phyloP scores from a whole-genome alignment of 805 yeast species.

The Jamesozyma lodderae region DNA sequence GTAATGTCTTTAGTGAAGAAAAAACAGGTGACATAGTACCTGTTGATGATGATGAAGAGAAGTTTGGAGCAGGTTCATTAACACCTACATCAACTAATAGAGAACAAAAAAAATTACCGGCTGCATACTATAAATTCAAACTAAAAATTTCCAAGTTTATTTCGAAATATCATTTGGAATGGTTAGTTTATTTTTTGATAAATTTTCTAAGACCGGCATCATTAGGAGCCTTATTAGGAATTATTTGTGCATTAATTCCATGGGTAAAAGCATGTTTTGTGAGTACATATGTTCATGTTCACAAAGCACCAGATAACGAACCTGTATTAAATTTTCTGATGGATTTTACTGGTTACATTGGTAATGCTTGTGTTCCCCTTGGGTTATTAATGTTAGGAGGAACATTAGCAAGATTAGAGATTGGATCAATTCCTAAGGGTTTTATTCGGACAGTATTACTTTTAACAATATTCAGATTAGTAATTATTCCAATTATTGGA shows the following conservation, averaged over 20 bases:
- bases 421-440: constrained; percentile 52
- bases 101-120: background rate
- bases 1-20: constrained; percentile 8
- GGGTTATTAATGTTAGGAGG: constrained; percentile 81
- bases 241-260: constrained; percentile 72
- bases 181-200: constrained; percentile 32
- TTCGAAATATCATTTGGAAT: constrained; percentile 24
- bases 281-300: constrained; percentile 40
- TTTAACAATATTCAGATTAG: constrained; percentile 49
- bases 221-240: constrained; percentile 53
- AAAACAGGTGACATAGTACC: background rate
- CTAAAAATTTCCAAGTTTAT: constrained; percentile 18
- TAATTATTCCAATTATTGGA: constrained; percentile 74
- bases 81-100: background rate
- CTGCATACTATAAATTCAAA: constrained; percentile 1
- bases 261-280: constrained; percentile 74
- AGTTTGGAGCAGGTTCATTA: background rate
- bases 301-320: constrained; percentile 70
- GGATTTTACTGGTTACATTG: constrained; percentile 73
- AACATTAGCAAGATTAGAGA: constrained; percentile 66
- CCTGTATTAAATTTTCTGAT: constrained; percentile 83
- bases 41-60: background rate
- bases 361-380: constrained; percentile 81
- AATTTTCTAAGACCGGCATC: constrained; percentile 68
- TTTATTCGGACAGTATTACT: constrained; percentile 51